These are phyloP conservation scores for Chrysanthemum seticuspe DNA, from an alignment of 129 eudicot genomes.

Conservation along the genomic window DNA sequence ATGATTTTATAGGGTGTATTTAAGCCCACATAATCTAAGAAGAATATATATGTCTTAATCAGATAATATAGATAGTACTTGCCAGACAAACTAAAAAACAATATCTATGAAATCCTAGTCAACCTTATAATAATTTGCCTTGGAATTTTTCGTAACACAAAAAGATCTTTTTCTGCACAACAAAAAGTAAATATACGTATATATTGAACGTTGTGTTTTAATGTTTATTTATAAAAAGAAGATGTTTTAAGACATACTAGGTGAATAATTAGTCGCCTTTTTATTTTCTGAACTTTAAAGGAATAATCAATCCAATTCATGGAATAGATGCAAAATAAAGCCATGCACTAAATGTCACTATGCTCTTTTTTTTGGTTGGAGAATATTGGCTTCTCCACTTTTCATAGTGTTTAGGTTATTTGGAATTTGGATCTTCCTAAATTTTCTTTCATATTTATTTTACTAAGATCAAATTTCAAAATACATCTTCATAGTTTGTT, in stretches of 20 bases:
- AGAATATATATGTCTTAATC: no score
- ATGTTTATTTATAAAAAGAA: not conserved
- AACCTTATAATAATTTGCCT: no score
- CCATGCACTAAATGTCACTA: conserved; percentile 14
- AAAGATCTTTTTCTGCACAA: no score
- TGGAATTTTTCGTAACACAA: no score
- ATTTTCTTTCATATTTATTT: not conserved
- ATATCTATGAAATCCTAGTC: no score
- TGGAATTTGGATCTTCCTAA: not conserved
- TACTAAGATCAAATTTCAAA: no score
- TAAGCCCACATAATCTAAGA: no score
- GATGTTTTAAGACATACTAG: not conserved
- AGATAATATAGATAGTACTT: no score
- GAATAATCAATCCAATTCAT: conserved; percentile 28
- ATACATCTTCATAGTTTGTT: no score
- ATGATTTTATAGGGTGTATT: no score
- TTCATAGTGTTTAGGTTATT: conserved; percentile 9
- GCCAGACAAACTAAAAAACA: no score
- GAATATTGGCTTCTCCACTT: conserved; percentile 12
- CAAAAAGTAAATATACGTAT: no score
- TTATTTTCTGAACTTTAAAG: not conserved
- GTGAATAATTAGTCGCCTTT: not conserved
- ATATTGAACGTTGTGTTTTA: not conserved
- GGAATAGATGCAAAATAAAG: conserved; percentile 27
- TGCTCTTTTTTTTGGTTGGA: conserved; percentile 9